A percentile compares a stretch with the other conserved stretches of the same genome.
phyloP scores from a whole-genome alignment of 1,284 basidiomycete species.

The Peniophora sp. region DNA sequence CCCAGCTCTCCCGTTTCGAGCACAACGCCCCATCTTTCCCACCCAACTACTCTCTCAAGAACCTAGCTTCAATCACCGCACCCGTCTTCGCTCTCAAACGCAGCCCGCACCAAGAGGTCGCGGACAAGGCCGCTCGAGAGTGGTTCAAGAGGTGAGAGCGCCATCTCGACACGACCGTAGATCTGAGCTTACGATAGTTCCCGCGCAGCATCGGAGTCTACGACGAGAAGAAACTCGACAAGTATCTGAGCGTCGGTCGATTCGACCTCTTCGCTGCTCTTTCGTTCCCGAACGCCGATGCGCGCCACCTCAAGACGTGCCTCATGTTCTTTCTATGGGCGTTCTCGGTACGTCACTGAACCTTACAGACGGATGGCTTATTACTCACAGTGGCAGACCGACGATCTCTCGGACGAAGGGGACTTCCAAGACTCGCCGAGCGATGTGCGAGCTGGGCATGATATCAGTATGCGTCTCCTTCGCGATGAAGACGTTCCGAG shows the following conservation, averaged over 20 bases:
- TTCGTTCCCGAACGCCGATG: slow-evolving; percentile 35
- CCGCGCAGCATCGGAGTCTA: background rate
- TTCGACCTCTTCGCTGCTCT: slow-evolving; percentile 36
- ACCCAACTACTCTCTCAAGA: background rate
- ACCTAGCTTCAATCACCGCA: background rate
- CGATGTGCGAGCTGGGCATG: slow-evolving; percentile 26
- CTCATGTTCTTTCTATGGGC: slow-evolving; percentile 40
- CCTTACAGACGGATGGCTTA: too few species aligned
- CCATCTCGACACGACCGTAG: background rate
- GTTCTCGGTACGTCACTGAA: slow-evolving; percentile 34
- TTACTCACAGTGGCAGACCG: too few species aligned
- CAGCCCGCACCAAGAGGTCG: background rate
- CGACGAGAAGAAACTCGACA: background rate
- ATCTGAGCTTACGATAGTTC: background rate
- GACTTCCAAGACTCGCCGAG: slow-evolving; percentile 31
- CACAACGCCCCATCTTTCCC: background rate
- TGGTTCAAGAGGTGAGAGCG: background rate
- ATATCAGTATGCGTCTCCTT: slow-evolving; percentile 23
- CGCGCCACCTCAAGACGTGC: slow-evolving; percentile 32
- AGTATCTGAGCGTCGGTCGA: slow-evolving; percentile 16
- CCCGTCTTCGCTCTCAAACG: background rate
- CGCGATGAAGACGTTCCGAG: slow-evolving; percentile 22
- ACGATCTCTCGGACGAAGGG: slow-evolving; percentile 36
- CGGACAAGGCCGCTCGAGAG: background rate
- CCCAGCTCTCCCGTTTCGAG: too few species aligned